Evolutionary conservation across 139 green algal species (phyloP), one percentile per base, ranked within the genome.

Genomic region (Haematococcus sp.): DNA sequence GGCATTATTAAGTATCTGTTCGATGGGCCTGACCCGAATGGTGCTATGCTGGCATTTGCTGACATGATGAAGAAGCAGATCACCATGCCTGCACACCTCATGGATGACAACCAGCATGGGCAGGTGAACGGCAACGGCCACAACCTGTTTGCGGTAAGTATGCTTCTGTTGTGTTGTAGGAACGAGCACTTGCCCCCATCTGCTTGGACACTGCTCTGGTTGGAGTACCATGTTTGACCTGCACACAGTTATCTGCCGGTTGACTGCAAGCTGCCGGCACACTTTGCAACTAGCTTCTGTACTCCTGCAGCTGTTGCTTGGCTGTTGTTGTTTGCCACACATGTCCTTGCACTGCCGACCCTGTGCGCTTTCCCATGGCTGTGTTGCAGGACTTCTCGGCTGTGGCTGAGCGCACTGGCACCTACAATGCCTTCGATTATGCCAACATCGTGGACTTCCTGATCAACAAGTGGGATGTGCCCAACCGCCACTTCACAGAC

Each of bases 41-140:
- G 93, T 69, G 83, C 95, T 27, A 93, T 97, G 84, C 60, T 97
- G 16, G 92, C 90, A 1, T 99, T 98, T 78, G 91, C 85, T 15
- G 95, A 98, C 88, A 99, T 99, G 96, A 99, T 99, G 94, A 82
- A 77, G 54, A 98, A 98, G 87, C 91, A 97, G 88, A 98, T 99
- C 77, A 92, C 97, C 16, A 99, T 99, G 96, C 93, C 93, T 19
- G 95, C 95, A 13, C 93, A 98, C 83, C 78, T 98, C 2, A 98
- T 99, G 95, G 76, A 98, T 73, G 95, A 99, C 83, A 78, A 77
- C 31, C 78, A 93, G 85, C 95, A 97, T 78, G 63, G 79, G 61
- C 51, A 46, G 17, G 88, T 82, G 69, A 91, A 81, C 34, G 83
- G 72, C 22, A 19, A 59, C 4, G 88, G 88, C 25, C 81, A 92